Percentiles rank a stretch among this genome's conserved stretches.
These are phyloP conservation scores for Withania somnifera DNA, from an alignment of 305 asterid genomes.

Conservation along the genomic window DNA sequence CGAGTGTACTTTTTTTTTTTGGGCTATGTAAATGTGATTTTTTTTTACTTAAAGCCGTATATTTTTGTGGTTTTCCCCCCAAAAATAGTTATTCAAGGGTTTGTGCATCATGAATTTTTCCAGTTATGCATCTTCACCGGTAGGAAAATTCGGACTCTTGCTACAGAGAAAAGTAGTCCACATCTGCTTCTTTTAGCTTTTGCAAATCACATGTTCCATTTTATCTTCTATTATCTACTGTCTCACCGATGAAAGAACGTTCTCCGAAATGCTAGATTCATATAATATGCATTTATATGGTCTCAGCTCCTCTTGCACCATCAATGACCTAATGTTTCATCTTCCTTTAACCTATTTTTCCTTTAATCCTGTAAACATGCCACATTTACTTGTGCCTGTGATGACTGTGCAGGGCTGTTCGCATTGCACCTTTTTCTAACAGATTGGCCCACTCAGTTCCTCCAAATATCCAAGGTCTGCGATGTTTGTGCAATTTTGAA, in stretches of 20 bases:
- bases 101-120: neutral
- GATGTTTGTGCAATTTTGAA: constrained; percentile 93
- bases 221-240: neutral
- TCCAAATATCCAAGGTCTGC: constrained; percentile 65
- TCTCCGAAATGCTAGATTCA: neutral
- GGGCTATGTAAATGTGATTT: too few relatives aligned
- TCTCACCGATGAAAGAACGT: neutral
- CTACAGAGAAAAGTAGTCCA: neutral
- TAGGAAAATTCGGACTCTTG: neutral
- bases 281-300: neutral
- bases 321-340: neutral
- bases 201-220: neutral
- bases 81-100: too few relatives aligned
- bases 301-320: neutral
- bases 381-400: constrained; percentile 8
- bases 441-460: constrained; percentile 95
- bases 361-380: neutral
- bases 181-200: neutral
- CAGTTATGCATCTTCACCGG: neutral
- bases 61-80: too few relatives aligned
- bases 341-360: neutral
- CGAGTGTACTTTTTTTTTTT: too few relatives aligned
- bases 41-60: too few relatives aligned
- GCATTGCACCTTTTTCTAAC: constrained; percentile 97
- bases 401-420: constrained; percentile 77